phyloP scores from a whole-genome alignment of 345 rosid genomes.

The Eucalyptus victrix region DNA sequence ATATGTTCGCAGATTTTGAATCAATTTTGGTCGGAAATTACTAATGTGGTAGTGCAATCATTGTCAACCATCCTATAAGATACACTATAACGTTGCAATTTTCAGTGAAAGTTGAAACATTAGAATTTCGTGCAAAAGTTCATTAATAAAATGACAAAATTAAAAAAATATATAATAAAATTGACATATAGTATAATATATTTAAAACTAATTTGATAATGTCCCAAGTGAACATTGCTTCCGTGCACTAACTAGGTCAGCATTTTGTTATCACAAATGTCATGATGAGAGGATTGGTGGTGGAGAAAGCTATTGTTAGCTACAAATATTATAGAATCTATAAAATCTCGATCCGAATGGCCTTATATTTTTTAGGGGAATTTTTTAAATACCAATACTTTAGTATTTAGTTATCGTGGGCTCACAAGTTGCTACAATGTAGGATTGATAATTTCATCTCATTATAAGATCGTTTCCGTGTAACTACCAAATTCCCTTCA shows the following conservation, averaged over 20 bases:
- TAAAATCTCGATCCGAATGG: not conserved
- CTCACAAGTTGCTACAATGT: not conserved
- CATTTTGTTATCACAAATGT: not conserved
- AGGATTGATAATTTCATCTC: not conserved
- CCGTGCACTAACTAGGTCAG: not conserved
- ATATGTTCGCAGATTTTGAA: not conserved
- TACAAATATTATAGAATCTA: not conserved
- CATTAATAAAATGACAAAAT: no score
- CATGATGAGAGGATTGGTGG: not conserved
- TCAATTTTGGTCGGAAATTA: no score
- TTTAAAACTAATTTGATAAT: not conserved
- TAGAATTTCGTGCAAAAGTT: no score
- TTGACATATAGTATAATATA: accelerated
- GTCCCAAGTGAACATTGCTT: not conserved
- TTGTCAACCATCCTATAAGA: not conserved
- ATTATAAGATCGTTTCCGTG: not conserved
- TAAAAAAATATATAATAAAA: no score
- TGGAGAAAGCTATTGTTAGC: not conserved
- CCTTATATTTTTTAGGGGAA: not conserved
- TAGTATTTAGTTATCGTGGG: not conserved
- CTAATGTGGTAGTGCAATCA: not conserved
- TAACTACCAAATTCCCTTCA: not conserved
- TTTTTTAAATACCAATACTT: not conserved
- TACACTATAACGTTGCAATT: accelerated
- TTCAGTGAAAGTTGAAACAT: no score